These are phyloP conservation scores for Furcasterigmium furcatum DNA, from an alignment of 2,329 filamentous ascomycete genomes.

Conservation along the genomic window DNA sequence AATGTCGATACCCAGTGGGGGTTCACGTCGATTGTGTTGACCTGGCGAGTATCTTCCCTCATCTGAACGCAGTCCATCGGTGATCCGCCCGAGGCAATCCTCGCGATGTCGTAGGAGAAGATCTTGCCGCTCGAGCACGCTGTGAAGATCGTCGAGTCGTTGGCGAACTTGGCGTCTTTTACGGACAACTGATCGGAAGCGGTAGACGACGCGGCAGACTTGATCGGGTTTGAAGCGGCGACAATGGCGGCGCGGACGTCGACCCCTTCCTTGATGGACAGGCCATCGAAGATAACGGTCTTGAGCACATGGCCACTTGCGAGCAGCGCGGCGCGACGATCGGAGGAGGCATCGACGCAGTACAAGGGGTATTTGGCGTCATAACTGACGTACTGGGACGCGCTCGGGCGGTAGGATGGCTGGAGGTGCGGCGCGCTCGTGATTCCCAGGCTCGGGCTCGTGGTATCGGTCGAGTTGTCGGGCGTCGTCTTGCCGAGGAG, in stretches of 20 bases:
- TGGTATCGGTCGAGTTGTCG: slow-evolving; percentile 42
- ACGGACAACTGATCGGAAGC: slow-evolving; percentile 58
- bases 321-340: slow-evolving; percentile 53
- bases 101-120: slow-evolving; percentile 59
- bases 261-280: slow-evolving; percentile 50
- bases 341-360: slow-evolving; percentile 55
- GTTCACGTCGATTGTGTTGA: slow-evolving; percentile 62
- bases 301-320: slow-evolving; percentile 60
- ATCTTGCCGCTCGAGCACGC: slow-evolving; percentile 63
- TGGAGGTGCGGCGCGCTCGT: slow-evolving; percentile 39
- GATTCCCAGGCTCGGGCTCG: slow-evolving; percentile 36
- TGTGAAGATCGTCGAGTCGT: slow-evolving; percentile 54
- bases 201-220: slow-evolving; percentile 24
- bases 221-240: slow-evolving; percentile 37
- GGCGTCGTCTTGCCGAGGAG: slow-evolving; percentile 52
- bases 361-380: slow-evolving; percentile 49
- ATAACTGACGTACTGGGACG: slow-evolving; percentile 54
- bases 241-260: slow-evolving; percentile 56
- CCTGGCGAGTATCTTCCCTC: slow-evolving; percentile 59
- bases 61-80: slow-evolving; percentile 55
- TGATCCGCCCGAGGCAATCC: slow-evolving; percentile 38
- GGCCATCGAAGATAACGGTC: slow-evolving; percentile 53
- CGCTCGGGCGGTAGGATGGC: slow-evolving; percentile 45
- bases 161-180: slow-evolving; percentile 58
- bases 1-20: slow-evolving; percentile 55